These are phyloP conservation scores for Candida pseudofarinosa DNA, from an alignment of 805 yeast genomes.

Conservation along the genomic window DNA sequence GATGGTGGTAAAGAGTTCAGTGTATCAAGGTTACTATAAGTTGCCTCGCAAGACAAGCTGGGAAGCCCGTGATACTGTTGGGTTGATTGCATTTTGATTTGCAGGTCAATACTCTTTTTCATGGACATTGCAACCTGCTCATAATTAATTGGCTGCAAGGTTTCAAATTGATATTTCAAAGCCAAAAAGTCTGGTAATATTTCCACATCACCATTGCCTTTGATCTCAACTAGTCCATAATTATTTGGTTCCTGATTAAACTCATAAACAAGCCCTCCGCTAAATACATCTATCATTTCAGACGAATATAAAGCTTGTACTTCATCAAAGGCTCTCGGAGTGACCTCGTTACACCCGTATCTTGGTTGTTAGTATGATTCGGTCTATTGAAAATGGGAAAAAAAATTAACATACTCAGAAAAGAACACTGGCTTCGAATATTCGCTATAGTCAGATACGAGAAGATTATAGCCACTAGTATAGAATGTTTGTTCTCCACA, in stretches of 20 bases:
- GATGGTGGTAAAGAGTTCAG: constrained; percentile 44
- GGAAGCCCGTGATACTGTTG: constrained; percentile 6
- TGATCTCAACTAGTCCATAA: constrained; percentile 65
- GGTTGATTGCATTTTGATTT: constrained; percentile 14
- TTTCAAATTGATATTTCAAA: constrained; percentile 41
- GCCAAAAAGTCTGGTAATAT: constrained; percentile 42
- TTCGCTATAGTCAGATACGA: constrained; percentile 65
- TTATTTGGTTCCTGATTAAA: constrained; percentile 74
- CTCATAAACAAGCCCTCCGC: constrained; percentile 85
- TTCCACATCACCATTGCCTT: constrained; percentile 38
- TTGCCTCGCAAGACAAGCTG: constrained; percentile 23
- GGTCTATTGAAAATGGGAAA: background rate
- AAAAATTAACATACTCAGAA: constrained; percentile 58
- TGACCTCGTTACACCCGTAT: constrained; percentile 77
- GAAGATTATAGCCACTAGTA: constrained; percentile 63
- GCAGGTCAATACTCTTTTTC: constrained; percentile 9
- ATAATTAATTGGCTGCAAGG: constrained; percentile 25
- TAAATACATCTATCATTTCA: constrained; percentile 70
- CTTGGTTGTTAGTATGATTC: constrained; percentile 15
- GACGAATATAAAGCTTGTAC: constrained; percentile 62
- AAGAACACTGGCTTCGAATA: constrained; percentile 78
- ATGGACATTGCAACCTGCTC: constrained; percentile 19
- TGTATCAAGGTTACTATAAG: constrained; percentile 33
- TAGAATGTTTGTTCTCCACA: constrained; percentile 83
- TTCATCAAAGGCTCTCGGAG: constrained; percentile 78